Percentiles rank a stretch among this genome's conserved stretches.
phyloP scores from a whole-genome alignment of 2,329 filamentous ascomycete genomes.

The Capronia coronata region DNA sequence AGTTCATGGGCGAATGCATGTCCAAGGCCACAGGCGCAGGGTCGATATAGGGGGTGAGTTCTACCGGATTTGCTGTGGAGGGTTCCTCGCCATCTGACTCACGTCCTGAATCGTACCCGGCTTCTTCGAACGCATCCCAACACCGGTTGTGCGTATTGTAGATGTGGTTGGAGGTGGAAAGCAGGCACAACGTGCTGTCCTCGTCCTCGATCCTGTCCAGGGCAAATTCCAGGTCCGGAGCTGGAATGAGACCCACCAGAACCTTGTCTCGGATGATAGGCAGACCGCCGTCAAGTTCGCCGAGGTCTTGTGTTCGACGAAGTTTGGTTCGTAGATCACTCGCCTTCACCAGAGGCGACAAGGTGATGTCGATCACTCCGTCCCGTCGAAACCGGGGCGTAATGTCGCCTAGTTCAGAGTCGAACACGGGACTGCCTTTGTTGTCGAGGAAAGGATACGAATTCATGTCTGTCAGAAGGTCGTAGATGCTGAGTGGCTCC shows the following conservation, averaged over 20 bases:
- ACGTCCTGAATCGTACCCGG: constrained; percentile 47
- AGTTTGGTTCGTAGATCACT: constrained; percentile 71
- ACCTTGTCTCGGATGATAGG: constrained; percentile 74
- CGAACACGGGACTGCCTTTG: constrained; percentile 87
- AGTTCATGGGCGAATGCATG: constrained; percentile 80
- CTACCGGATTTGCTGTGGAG: constrained; percentile 56
- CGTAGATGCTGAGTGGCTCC: constrained; percentile 85
- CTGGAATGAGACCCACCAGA: constrained; percentile 85
- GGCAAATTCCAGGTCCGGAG: constrained; percentile 87
- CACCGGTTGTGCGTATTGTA: constrained; percentile 34
- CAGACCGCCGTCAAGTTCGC: constrained; percentile 86
- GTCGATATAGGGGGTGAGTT: constrained; percentile 89
- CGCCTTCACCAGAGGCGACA: constrained; percentile 72
- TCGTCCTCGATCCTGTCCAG: constrained; percentile 73
- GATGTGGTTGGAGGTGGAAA: constrained; percentile 57
- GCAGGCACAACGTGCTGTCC: constrained; percentile 64
- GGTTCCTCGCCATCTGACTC: constrained; percentile 56
- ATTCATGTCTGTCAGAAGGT: constrained; percentile 93
- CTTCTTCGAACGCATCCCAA: constrained; percentile 21
- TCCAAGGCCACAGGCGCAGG: constrained; percentile 84
- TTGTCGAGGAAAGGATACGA: constrained; percentile 96
- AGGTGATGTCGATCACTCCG: constrained; percentile 80
- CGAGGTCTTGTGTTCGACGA: constrained; percentile 71
- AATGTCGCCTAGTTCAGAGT: constrained; percentile 79
- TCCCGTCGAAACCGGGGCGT: constrained; percentile 67